Evolutionary conservation across 2,329 filamentous ascomycete genomes (phyloP), one percentile per base, ranked within the genome.

Genomic region (Nigrospora sphaerica): DNA sequence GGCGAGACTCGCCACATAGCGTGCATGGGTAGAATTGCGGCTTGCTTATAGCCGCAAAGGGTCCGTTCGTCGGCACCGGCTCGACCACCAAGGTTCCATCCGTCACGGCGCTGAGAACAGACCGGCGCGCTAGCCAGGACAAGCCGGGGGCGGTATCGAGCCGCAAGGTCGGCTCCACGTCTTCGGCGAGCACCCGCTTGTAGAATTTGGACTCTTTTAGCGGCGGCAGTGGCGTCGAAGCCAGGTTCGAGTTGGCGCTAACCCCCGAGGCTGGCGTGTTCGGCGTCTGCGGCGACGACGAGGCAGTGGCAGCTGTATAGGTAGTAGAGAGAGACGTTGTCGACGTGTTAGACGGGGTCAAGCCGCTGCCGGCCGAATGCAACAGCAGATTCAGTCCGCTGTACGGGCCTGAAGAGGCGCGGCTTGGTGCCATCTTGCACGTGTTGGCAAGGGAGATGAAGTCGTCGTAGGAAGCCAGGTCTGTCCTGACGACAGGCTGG

Each of bases 131-230:
- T 40, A 98, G 77, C 89, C 93, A 98, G 1, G 90, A 96, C 28
- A 98, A 78, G 0, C 91, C 88, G 0, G 93, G 93, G 0, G 93
- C 91, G 3, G 82, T 78, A 63, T 98, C 93, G 4, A 98, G 78
- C 37, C 93, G 83, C 11, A 98, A 71, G 0, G 93, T 95, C 1
- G 93, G 93, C 62, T 98, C 93, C 47, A 98, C 88, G 60, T 98
- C 93, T 64, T 98, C 93, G 17, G 81, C 77, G 23, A 97, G 67
- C 6, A 83, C 84, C 40, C 93, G 83, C 70, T 97, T 97, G 71
- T 92, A 98, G 62, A 97, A 98, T 53, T 86, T 88, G 28, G 86
- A 88, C 47, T 97, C 93, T 60, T 93, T 95, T 36, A 98, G 70
- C 5, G 83, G 81, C 3, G 79, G 81, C 32, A 79, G 58, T 17